Evolutionary conservation across 768 basidiomycete genomes (phyloP), one percentile per base, ranked within the genome.

Genomic region (Pilatotrama ljubarskyi): DNA sequence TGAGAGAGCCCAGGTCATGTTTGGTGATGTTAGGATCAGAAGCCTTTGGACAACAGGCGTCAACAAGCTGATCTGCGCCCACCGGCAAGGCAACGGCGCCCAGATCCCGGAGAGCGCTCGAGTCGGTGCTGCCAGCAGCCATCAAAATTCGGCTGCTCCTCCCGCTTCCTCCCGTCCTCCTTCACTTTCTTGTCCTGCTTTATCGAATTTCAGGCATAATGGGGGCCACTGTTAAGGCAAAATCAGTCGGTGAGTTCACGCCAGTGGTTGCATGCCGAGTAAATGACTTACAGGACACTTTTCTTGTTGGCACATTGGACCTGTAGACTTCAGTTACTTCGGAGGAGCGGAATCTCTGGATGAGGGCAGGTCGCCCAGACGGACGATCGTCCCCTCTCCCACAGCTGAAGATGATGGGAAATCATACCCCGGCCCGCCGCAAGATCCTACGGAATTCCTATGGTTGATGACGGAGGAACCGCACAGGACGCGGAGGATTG

Each of bases 391-490:
- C 81, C 22, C 80, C 80, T 8, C 79, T 80, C 64, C 83, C 83
- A 73, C 74, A n/a, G 77, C 78, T 3, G 75, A 79, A 43, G 76
- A 78, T 59, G 68, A 81, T 61, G 80, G 76, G 9, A 70, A 69
- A 40, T 72, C 75, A 3, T 73, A 82, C 66, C 72, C 77, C 18
- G 79, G 74, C 5, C 84, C 84, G 2, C 88, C 88, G 0, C 86
- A 87, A 70, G 86, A 94, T 67, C 89, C 91, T 1, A 73, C 79
- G 0, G 96, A 98, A 66, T 98, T 97, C 68, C 79, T 98, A 29
- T 99, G 97, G 97, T 70, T 95, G 44, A 91, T 98, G 87, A 97
- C 93, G 0, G 97, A 99, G 75, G 97, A 99, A 70, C 97, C 97
- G 2, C 97, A 99, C 74, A 84, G 96, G 50, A 86, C 87, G 15